phyloP scores from a whole-genome alignment of 768 basidiomycete species.

The Scleroderma citrinum region DNA sequence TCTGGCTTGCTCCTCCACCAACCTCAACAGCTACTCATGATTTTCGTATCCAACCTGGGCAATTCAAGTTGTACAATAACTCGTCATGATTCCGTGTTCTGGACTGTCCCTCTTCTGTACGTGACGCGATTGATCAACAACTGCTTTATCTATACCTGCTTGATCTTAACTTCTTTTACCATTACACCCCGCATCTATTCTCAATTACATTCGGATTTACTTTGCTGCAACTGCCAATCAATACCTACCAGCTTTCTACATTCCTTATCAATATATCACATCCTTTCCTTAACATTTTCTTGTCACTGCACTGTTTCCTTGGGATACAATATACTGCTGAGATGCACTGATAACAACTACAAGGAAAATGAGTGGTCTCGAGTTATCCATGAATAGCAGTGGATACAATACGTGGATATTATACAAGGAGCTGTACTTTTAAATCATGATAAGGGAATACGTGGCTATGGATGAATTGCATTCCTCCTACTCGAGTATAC shows the following conservation, averaged over 20 bases:
- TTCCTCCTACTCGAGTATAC: not conserved
- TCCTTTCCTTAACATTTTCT: not conserved
- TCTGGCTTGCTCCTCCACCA: no score
- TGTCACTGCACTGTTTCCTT: no score
- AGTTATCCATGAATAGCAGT: not conserved
- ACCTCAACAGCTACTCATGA: no score
- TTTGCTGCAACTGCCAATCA: not conserved
- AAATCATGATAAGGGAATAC: no score
- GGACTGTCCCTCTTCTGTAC: not conserved
- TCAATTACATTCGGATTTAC: not conserved
- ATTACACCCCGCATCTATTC: slow-evolving; percentile 1
- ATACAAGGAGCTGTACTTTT: no score
- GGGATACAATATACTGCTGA: not conserved
- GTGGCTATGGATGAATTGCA: not conserved
- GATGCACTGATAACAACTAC: not conserved
- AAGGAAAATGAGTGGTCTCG: not conserved
- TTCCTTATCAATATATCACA: not conserved
- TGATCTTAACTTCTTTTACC: slow-evolving; percentile 1
- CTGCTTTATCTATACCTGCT: not conserved
- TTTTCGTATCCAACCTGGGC: not conserved
- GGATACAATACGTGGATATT: not conserved
- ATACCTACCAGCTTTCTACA: slow-evolving; percentile 1
- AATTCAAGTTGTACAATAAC: not conserved
- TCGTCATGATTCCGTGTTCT: not conserved
- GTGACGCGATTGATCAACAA: not conserved